Evolutionary conservation across 2,329 filamentous ascomycete genomes (phyloP), one percentile per base, ranked within the genome.

Genomic region (Tolypocladium pustulatum): DNA sequence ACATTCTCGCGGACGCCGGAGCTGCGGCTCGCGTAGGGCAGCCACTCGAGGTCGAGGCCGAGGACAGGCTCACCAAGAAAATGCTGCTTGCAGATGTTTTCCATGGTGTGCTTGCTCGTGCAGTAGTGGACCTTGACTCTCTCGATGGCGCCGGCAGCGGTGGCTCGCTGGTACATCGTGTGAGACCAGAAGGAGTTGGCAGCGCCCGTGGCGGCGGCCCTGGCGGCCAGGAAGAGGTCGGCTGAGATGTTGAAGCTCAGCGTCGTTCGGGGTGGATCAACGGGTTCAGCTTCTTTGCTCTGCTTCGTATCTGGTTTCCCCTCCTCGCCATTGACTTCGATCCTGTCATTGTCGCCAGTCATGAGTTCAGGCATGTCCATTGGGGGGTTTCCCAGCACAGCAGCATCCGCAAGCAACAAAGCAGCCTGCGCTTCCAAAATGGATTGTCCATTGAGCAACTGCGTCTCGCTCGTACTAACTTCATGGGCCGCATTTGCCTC

Each of bases 41-140:
- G 79, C 92, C 93, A 97, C 74, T 97, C 93, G 61, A 97, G 80
- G 67, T 97, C 92, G 61, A 97, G 91, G 0, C 92, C 92, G n/a
- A 97, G 70, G 2, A 95, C 73, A 43, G 83, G 77, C 66, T 94
- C 84, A 32, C 80, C 64, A 43, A 85, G 68, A 64, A 97, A 96
- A 59, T 87, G 79, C 59, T 81, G 71, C 60, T 83, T 71, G 60
- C 84, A 78, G 9, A 89, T 80, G 7, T 76, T 73, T 69, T 97
- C 90, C 22, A 88, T 87, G 3, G 82, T 83, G 40, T 83, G 76
- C 52, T 80, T 81, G 59, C 78, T 87, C 55, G 76, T 84, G 76
- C 91, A 96, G 71, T 96, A 96, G 68, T 93, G 85, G 0, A 95
- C 83, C 59, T 79, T 81, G 53, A 90, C 83, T 56, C 78, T 80